Percentiles rank a stretch among this genome's conserved stretches.
Conservation (phyloP, 2,329 filamentous ascomycete genomes). For the Colletotrichum neosansevieriae region DNA sequence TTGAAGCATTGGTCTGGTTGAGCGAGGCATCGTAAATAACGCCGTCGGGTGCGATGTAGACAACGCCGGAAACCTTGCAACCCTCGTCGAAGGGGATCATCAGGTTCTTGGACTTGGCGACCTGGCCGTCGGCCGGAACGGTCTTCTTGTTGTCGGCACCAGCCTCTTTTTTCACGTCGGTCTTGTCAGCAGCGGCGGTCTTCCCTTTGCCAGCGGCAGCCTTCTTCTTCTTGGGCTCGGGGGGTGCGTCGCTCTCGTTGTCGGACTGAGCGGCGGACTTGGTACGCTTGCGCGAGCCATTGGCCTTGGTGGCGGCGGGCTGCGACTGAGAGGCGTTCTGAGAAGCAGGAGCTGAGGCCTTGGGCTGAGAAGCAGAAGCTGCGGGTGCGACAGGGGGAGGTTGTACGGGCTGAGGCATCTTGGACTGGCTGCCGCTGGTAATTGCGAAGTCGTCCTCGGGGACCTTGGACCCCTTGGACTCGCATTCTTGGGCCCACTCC, state of each 20-base stretch:
- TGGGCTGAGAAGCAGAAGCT: conserved; percentile 14
- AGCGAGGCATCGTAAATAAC: conserved; percentile 83
- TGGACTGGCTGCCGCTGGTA: conserved; percentile 21
- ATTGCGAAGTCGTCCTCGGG: conserved; percentile 49
- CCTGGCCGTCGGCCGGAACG: conserved; percentile 56
- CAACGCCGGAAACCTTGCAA: conserved; percentile 56
- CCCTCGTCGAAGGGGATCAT: conserved; percentile 65
- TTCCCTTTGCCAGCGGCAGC: conserved; percentile 31
- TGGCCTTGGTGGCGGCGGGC: conserved; percentile 28
- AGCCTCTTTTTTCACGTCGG: conserved; percentile 48
- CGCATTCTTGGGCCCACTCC: conserved; percentile 72
- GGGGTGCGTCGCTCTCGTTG: conserved; percentile 43
- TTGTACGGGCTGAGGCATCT: conserved; percentile 9
- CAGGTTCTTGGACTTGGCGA: conserved; percentile 59
- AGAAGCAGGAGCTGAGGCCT: conserved; percentile 11
- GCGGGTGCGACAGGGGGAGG: conserved; percentile 14
- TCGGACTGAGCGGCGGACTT: conserved; percentile 42
- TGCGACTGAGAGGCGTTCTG: conserved; percentile 23
- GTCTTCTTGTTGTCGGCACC: conserved; percentile 40
- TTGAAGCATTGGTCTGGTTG: conserved; percentile 78
- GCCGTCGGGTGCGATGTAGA: conserved; percentile 75
- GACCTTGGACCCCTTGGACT: conserved; percentile 54
- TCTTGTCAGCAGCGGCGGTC: conserved; percentile 38
- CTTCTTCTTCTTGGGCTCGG: conserved; percentile 49
- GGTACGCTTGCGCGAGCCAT: conserved; percentile 38